phyloP scores from a whole-genome alignment of 495 filamentous ascomycete genomes.

The Talaromyces liani region DNA sequence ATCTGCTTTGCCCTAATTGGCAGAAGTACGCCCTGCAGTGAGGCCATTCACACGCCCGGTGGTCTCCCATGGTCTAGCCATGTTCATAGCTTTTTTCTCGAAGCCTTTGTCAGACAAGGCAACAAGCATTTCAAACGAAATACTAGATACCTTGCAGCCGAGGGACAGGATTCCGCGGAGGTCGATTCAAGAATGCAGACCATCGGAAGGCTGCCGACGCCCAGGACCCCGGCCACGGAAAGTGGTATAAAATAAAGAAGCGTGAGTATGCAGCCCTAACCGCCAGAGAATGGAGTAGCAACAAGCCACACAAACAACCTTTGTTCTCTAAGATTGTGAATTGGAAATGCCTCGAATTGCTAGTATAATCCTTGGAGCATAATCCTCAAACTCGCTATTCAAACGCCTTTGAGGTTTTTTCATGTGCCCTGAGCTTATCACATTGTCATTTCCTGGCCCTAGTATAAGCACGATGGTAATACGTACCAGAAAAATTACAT shows the following conservation, averaged over 20 bases:
- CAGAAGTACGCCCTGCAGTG: not conserved
- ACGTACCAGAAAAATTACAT: not conserved
- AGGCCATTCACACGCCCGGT: not conserved
- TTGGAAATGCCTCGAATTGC: not conserved
- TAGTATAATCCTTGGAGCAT: not conserved
- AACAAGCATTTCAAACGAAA: not conserved
- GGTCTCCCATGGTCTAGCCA: not conserved
- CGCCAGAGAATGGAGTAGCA: not conserved
- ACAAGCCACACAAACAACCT: not conserved
- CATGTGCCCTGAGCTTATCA: not conserved
- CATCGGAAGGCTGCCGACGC: not conserved
- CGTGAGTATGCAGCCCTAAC: not conserved
- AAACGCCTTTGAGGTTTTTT: not conserved
- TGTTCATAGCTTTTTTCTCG: not conserved
- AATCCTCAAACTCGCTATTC: not conserved
- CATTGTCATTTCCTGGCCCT: not conserved
- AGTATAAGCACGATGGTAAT: not conserved
- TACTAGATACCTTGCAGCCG: not conserved
- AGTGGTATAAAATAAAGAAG: not conserved
- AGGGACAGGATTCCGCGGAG: not conserved
- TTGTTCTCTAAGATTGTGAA: not conserved
- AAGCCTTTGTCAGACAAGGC: not conserved
- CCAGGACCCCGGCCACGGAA: not conserved
- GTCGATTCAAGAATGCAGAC: not conserved
- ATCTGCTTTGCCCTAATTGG: not conserved